phyloP scores from a whole-genome alignment of 2,329 filamentous ascomycete species.

The Metarhizium guizhouense region DNA sequence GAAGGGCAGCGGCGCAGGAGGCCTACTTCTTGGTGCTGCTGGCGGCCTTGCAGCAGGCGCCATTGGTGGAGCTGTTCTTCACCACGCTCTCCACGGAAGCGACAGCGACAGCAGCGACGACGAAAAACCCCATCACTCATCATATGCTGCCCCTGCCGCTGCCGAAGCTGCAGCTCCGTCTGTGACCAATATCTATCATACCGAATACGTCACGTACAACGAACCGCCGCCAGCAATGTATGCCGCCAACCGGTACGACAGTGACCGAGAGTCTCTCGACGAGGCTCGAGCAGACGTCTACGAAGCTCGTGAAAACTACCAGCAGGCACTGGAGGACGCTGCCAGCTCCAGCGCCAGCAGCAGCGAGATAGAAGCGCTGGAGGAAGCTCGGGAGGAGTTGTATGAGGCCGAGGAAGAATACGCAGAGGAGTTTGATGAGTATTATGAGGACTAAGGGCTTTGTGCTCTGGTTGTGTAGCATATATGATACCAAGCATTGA shows the following conservation, averaged over 20 bases:
- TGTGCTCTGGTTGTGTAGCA: not conserved
- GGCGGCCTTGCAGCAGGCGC: constrained; percentile 50
- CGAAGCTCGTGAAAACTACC: constrained; percentile 33
- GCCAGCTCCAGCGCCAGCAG: constrained; percentile 36
- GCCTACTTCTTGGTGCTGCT: constrained; percentile 48
- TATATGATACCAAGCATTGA: not conserved
- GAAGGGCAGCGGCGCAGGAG: constrained; percentile 38
- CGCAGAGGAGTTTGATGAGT: constrained; percentile 32
- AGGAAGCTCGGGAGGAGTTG: constrained; percentile 43
- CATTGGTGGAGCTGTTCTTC: constrained; percentile 48
- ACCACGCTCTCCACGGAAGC: constrained; percentile 35
- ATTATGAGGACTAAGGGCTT: constrained; percentile 10
- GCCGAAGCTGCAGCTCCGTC: constrained; percentile 25
- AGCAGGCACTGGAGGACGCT: constrained; percentile 31
- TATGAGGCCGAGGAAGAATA: constrained; percentile 31
- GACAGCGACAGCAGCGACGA: constrained; percentile 10
- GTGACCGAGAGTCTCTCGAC: constrained; percentile 33
- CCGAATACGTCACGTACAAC: not conserved
- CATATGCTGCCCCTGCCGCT: constrained; percentile 13
- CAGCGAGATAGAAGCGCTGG: constrained; percentile 41
- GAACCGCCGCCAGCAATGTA: not conserved
- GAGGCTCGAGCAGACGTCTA: constrained; percentile 26
- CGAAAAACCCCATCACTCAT: constrained; percentile 8
- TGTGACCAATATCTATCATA: not conserved
- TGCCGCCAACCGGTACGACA: constrained; percentile 29